phyloP scores from a whole-genome alignment of 805 yeast species.

The Kodamaea sagamina region DNA sequence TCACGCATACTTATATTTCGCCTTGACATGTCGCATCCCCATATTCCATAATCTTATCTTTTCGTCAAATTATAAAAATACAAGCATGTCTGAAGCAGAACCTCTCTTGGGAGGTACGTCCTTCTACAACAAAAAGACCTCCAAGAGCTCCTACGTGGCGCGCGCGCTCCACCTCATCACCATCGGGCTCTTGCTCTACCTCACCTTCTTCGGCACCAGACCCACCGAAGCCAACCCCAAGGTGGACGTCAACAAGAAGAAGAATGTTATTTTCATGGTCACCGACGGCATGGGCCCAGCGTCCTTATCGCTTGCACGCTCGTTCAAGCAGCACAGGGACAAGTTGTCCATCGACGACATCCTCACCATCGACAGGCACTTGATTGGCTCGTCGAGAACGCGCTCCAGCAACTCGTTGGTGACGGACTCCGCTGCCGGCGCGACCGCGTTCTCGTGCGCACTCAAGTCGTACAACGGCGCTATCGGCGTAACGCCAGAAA shows the following conservation, averaged over 20 bases:
- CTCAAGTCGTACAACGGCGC: slow-evolving; percentile 87
- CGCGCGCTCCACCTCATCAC: slow-evolving; percentile 11
- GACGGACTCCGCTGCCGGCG: slow-evolving; percentile 97
- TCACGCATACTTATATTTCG: too few species aligned
- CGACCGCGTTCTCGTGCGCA: slow-evolving; percentile 89
- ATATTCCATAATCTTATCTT: neutral
- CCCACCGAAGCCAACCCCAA: slow-evolving; percentile 6
- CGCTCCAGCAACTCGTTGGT: slow-evolving; percentile 73
- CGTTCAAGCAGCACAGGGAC: slow-evolving; percentile 66
- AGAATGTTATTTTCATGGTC: slow-evolving; percentile 82
- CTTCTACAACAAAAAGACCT: slow-evolving; percentile 12
- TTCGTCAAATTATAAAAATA: slow-evolving; percentile 2
- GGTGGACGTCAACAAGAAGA: slow-evolving; percentile 40
- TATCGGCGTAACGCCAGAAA: slow-evolving; percentile 73
- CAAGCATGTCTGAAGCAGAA: slow-evolving; percentile 11
- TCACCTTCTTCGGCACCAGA: slow-evolving; percentile 7
- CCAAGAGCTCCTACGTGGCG: slow-evolving; percentile 6
- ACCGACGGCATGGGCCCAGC: slow-evolving; percentile 98
- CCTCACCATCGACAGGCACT: slow-evolving; percentile 62
- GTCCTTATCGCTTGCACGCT: slow-evolving; percentile 75
- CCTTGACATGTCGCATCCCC: too few species aligned
- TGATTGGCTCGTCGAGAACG: slow-evolving; percentile 85
- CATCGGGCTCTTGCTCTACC: slow-evolving; percentile 9
- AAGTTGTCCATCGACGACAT: slow-evolving; percentile 54
- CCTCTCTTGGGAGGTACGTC: slow-evolving; percentile 17